A percentile compares a stretch with the other conserved stretches of the same genome.
Evolutionary conservation across 2,329 filamentous ascomycete genomes (phyloP).

Genomic region (Ophiosphaerella herpotricha): DNA sequence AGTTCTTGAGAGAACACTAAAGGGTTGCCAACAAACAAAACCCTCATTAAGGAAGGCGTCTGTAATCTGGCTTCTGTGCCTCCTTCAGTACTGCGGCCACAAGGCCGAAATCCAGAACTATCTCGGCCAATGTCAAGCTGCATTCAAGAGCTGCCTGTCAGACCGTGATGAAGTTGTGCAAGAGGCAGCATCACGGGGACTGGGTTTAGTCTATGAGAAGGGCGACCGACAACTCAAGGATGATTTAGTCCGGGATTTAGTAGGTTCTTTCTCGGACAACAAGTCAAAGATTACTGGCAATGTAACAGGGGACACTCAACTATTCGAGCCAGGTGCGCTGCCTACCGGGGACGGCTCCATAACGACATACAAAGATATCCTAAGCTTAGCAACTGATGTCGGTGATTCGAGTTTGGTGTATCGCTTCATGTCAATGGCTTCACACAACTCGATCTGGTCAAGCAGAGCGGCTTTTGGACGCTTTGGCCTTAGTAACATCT

Average conservation of each 20-base stretch:
- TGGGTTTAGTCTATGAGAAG: constrained; percentile 92
- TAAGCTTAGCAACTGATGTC: constrained; percentile 92
- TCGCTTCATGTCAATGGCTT: constrained; percentile 96
- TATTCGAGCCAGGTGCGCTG: constrained; percentile 89
- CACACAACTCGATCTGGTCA: constrained; percentile 95
- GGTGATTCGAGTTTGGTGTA: constrained; percentile 96
- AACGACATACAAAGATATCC: constrained; percentile 97
- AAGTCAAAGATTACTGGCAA: constrained; percentile 72
- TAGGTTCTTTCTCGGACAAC: constrained; percentile 81
- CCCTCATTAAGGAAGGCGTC: constrained; percentile 89
- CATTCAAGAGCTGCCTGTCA: constrained; percentile 85
- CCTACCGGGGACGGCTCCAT: constrained; percentile 90
- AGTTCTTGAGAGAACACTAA: constrained; percentile 73
- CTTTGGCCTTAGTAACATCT: constrained; percentile 88
- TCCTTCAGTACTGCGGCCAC: constrained; percentile 88
- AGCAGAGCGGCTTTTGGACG: constrained; percentile 94
- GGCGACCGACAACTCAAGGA: constrained; percentile 81
- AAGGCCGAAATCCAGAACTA: constrained; percentile 73
- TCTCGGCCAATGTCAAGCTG: constrained; percentile 78
- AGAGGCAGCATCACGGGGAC: constrained; percentile 87
- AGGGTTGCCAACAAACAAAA: constrained; percentile 81
- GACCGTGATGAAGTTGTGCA: constrained; percentile 94
- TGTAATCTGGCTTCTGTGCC: constrained; percentile 90
- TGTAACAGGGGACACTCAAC: constrained; percentile 86
- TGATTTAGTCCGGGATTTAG: constrained; percentile 83